A percentile compares a stretch with the other conserved stretches of the same genome.
phyloP scores from a whole-genome alignment of 2,329 filamentous ascomycete species.

The Penicillium frequentans region DNA sequence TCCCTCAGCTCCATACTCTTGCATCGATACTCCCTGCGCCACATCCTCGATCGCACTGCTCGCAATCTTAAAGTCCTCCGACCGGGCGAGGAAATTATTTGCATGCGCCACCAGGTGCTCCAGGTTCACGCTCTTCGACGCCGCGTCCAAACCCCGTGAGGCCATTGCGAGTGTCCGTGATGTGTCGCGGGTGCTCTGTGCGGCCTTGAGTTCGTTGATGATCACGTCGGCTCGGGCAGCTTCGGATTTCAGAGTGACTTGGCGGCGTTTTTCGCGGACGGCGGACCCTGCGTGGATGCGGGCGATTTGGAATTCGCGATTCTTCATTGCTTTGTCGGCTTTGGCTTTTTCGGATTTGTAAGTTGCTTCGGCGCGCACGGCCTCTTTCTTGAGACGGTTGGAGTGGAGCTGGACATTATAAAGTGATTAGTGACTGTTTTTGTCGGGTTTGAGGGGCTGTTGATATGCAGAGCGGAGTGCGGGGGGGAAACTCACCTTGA shows the following conservation, averaged over 20 bases:
- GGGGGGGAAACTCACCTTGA: constrained; percentile 31
- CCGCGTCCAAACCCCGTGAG: constrained; percentile 46
- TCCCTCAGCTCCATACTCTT: constrained; percentile 47
- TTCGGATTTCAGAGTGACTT: constrained; percentile 46
- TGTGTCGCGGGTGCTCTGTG: constrained; percentile 48
- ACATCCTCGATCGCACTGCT: constrained; percentile 44
- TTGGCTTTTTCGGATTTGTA: constrained; percentile 50
- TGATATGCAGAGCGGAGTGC: background rate
- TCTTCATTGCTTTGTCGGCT: constrained; percentile 50
- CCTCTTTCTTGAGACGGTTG: constrained; percentile 50
- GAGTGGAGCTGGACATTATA: constrained; percentile 41
- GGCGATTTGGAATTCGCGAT: constrained; percentile 50
- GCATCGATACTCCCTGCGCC: constrained; percentile 42
- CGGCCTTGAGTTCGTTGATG: constrained; percentile 50
- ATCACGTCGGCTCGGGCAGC: constrained; percentile 50
- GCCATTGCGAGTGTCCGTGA: constrained; percentile 47
- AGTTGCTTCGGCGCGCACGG: constrained; percentile 46
- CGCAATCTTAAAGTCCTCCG: constrained; percentile 47
- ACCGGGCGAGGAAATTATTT: constrained; percentile 43
- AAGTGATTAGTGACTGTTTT: background rate
- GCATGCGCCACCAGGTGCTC: constrained; percentile 44
- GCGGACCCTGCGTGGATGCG: constrained; percentile 50
- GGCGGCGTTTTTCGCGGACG: constrained; percentile 48
- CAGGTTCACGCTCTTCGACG: constrained; percentile 47
- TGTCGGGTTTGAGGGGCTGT: background rate